Base-by-base conservation (phyloP, 164 flowering plant genomes). In the Vitis rotundifolia region DNA sequence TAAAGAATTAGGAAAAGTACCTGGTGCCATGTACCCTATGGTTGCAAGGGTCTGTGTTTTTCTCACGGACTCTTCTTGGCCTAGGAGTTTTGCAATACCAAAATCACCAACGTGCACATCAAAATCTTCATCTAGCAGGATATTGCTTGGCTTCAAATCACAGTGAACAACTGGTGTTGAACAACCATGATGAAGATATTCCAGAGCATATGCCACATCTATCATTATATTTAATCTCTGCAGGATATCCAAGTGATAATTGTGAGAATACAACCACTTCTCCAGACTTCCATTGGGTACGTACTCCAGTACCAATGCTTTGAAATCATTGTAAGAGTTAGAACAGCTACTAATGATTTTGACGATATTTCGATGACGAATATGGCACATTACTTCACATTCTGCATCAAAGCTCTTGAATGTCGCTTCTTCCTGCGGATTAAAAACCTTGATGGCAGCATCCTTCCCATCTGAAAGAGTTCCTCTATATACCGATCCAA, bases 11-110 rank as follows among this genome's bases (percentile, higher is more conserved):
- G 22, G 51, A 53, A 28, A 8, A 54, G 53, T 11, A 75, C 78
- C 78, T 70, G 78, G 78, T 50, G 78, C 78, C 65, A 67, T 70
- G 49, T 75, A 75, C 13, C 78, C 78, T 12, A 70, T 31, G 0
- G 74, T 70, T 4, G 67, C 78, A 0, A 66, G 59, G 9, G 67
- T 70, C 59, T 1, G 28, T 18, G 77, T 69, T 19, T 70, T 62
- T 13, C 49, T 49, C 15, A 47, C 47, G 15, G 55, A 22, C 2
- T 74, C 62, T 2, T 57, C 48, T 64, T 64, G 49, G 9, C 31
- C 63, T 11, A 66, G 14, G 15, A 76, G 71, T 44, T 52, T 76
- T 10, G 75, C n/a, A 60, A 71, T 71, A 54, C 75, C 68, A 61
- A 74, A 69, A 62, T 19, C 22, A 64, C 64, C 48, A 1, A 74